Percentiles rank a stretch among this genome's conserved stretches.
These are phyloP conservation scores for Chaetoceros tenuissimus DNA, from an alignment of 108 stramenopile species.

Conservation along the genomic window DNA sequence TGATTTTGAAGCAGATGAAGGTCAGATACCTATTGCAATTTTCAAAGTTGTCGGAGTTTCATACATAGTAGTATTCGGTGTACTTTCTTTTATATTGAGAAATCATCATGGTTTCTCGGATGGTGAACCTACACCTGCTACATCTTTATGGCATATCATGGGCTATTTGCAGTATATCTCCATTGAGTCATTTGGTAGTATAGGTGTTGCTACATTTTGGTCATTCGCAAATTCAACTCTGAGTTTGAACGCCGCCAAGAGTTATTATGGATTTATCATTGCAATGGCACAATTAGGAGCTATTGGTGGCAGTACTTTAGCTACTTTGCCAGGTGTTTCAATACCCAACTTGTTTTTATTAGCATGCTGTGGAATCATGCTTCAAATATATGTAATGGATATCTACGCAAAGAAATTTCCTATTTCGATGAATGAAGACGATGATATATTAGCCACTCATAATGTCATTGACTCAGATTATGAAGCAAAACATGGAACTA, in stretches of 20 bases:
- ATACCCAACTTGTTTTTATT: constrained; percentile 24
- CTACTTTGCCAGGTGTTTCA: constrained; percentile 27
- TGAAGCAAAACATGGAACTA: background rate
- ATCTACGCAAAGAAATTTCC: constrained; percentile 26
- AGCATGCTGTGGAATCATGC: constrained; percentile 27
- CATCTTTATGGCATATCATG: constrained; percentile 51
- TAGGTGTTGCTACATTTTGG: constrained; percentile 92
- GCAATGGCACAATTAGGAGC: constrained; percentile 91
- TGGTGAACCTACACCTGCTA: background rate
- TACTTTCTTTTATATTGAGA: background rate
- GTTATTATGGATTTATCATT: constrained; percentile 89
- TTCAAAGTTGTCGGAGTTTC: background rate
- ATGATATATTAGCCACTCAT: constrained; percentile 4
- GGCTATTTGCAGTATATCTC: constrained; percentile 83
- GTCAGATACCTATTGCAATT: constrained; percentile 16
- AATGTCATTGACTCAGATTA: background rate
- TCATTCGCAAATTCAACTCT: constrained; percentile 88
- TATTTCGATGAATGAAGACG: constrained; percentile 13
- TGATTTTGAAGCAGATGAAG: constrained; percentile 14
- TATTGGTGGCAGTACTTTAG: constrained; percentile 76
- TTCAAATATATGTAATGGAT: constrained; percentile 35
- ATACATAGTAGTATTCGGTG: constrained; percentile 10
- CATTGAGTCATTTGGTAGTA: constrained; percentile 92
- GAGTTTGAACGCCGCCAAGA: constrained; percentile 80
- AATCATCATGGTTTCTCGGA: background rate